Conservation (phyloP, 1,139 yeast genomes). For the Nadsonia starkeyi-henricii region DNA sequence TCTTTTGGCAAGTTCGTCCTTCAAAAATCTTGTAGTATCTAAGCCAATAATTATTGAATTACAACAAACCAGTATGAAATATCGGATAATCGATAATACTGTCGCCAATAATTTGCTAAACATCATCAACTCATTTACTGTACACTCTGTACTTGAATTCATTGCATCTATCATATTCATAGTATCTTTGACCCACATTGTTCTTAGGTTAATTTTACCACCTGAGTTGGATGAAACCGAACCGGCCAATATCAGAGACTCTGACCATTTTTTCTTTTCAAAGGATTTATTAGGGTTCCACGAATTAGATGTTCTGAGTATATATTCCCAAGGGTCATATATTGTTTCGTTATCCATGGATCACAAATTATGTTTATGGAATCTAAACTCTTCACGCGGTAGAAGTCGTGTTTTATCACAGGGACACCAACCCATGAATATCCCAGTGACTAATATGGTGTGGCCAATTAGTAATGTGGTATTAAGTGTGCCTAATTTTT, state of each 20-base stretch:
- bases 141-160: constrained; percentile 29
- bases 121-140: constrained; percentile 1
- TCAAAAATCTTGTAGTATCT: neutral
- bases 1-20: neutral
- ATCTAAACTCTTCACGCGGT: constrained; percentile 39
- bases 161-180: constrained; percentile 30
- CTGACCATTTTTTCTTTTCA: constrained; percentile 21
- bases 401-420: neutral
- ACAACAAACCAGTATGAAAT: neutral
- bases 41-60: neutral
- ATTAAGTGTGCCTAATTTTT: constrained; percentile 47
- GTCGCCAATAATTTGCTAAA: neutral
- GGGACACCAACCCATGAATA: constrained; percentile 25
- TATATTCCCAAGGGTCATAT: constrained; percentile 39
- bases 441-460: constrained; percentile 31
- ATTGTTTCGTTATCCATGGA: constrained; percentile 62
- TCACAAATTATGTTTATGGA: constrained; percentile 59
- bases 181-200: constrained; percentile 26
- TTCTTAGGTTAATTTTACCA: constrained; percentile 23
- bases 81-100: neutral
- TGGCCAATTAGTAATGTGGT: constrained; percentile 59
- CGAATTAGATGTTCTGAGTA: constrained; percentile 45
- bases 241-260: constrained; percentile 7
- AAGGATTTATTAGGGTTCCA: constrained; percentile 49
- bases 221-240: constrained; percentile 8